Conservation (phyloP, 2,329 filamentous ascomycete species). For the Hirsutella minnesotensis region DNA sequence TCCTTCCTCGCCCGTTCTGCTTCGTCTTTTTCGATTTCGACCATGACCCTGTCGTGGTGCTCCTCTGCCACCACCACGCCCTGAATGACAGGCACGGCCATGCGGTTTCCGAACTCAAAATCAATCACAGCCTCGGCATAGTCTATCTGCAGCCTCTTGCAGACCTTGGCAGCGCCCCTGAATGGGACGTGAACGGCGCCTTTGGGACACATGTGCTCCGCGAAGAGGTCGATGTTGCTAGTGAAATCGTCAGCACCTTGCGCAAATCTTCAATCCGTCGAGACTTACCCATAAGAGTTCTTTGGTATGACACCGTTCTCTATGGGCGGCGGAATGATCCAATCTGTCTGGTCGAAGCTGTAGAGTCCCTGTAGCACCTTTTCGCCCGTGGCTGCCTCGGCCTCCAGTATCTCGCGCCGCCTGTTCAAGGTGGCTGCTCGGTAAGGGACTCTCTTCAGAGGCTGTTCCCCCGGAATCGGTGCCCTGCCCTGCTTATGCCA, state of each 20-base stretch:
- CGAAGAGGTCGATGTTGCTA: constrained; percentile 87
- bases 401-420: constrained; percentile 79
- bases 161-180: constrained; percentile 65
- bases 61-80: constrained; percentile 83
- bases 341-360: constrained; percentile 76
- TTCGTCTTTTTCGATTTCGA: constrained; percentile 69
- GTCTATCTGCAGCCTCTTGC: constrained; percentile 73
- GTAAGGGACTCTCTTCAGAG: constrained; percentile 79
- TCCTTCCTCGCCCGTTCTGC: constrained; percentile 66
- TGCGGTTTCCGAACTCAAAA: constrained; percentile 91
- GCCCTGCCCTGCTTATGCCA: constrained; percentile 95
- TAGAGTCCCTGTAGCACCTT: constrained; percentile 84
- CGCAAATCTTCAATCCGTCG: no score
- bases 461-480: constrained; percentile 55
- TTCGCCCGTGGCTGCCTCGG: constrained; percentile 64
- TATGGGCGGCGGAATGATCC: constrained; percentile 87
- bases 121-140: constrained; percentile 91
- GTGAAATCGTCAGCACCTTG: constrained; percentile 9
- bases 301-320: constrained; percentile 78
- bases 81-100: constrained; percentile 83
- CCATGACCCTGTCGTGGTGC: constrained; percentile 60
- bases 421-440: constrained; percentile 82
- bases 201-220: constrained; percentile 77
- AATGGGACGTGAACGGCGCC: constrained; percentile 78
- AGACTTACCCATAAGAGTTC: constrained; percentile 64